Base-by-base conservation (phyloP, 2,329 filamentous ascomycete species). In the Colletotrichum ledebouriae region DNA sequence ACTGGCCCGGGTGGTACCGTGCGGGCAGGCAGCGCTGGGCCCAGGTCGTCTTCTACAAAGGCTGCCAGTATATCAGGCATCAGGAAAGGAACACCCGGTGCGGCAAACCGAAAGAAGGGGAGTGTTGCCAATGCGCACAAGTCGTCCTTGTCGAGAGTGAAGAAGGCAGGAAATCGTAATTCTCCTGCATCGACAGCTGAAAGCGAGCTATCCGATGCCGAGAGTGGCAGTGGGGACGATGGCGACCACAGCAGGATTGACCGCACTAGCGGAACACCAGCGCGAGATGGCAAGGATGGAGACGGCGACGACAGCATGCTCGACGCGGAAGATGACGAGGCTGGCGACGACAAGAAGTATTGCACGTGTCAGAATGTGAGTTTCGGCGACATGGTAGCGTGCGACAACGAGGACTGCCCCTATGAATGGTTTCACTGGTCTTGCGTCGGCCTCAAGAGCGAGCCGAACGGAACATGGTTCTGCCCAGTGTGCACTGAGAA, bases 351-450 rank as follows among this genome's bases (percentile, higher is more conserved):
- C 79, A 90, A 92, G 76, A 92, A 93, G 78, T 96, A 96, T 80
- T 96, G 93, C 80, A 85, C 91, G 34, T 96, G 93, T 78, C 91
- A 94, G 77, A 92, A 92, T 73, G 91, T 94, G 72, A 94, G 91
- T 78, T 94, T 92, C 75, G 93, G 93, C 70, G 91, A 95, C 75
- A 96, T 96, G 93, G 92, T 96, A 71, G 93, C 92, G 34, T 96
- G 93, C 81, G 93, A 96, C 82, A 95, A 95, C 78, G 89, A 92
- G 66, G 86, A 90, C 72, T 96, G 93, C 79, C 89, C 90, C 53
- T 92, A 88, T 75, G 92, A 96, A 80, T 96, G 93, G 93, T 96
- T 96, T 78, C 93, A 96, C 80, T 96, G 92, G 91, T 89, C 84
- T 49, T 92, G 89, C 73, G 89, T 92, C 57, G 88, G 89, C 20